Conservation (phyloP, 495 filamentous ascomycete genomes). For the Penicillium simplicissimum region DNA sequence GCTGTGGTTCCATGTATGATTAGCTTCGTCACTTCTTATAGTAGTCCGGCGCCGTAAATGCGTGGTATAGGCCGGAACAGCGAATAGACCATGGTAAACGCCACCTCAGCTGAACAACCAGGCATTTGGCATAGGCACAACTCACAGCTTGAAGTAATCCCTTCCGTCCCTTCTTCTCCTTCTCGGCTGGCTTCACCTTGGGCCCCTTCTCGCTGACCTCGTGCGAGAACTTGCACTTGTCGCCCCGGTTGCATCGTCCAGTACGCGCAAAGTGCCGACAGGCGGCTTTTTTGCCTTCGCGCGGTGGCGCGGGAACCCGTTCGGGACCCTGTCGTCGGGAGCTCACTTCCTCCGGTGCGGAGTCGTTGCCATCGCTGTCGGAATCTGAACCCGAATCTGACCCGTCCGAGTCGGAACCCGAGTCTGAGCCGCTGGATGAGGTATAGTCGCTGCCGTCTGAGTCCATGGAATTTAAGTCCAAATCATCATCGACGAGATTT, state of each 20-base stretch:
- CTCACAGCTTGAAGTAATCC: conserved; percentile 54
- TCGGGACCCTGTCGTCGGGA: conserved; percentile 46
- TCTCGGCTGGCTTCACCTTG: conserved; percentile 36
- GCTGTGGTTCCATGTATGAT: conserved; percentile 25
- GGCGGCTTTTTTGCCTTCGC: conserved; percentile 37
- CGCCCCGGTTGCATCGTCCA: conserved; percentile 47
- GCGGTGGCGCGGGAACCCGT: conserved; percentile 42
- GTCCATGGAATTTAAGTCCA: conserved; percentile 12
- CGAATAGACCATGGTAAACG: background rate
- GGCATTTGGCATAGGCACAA: conserved; percentile 3
- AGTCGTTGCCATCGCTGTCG: conserved; percentile 34
- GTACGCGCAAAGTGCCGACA: conserved; percentile 50
- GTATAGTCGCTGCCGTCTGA: conserved; percentile 39
- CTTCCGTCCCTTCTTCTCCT: conserved; percentile 42
- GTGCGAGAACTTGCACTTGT: conserved; percentile 49
- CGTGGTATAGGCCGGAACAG: background rate
- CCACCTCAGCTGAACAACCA: background rate
- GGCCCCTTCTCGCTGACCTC: conserved; percentile 34
- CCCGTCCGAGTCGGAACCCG: conserved; percentile 30
- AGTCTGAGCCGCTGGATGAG: conserved; percentile 39
- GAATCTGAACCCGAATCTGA: conserved; percentile 35
- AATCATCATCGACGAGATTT: background rate
- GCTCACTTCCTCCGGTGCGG: conserved; percentile 44
- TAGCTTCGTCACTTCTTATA: background rate
- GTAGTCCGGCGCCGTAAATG: background rate